A percentile compares a stretch with the other conserved stretches of the same genome.
Conservation (phyloP, 1,284 basidiomycete genomes). For the Leccinum solheimii region DNA sequence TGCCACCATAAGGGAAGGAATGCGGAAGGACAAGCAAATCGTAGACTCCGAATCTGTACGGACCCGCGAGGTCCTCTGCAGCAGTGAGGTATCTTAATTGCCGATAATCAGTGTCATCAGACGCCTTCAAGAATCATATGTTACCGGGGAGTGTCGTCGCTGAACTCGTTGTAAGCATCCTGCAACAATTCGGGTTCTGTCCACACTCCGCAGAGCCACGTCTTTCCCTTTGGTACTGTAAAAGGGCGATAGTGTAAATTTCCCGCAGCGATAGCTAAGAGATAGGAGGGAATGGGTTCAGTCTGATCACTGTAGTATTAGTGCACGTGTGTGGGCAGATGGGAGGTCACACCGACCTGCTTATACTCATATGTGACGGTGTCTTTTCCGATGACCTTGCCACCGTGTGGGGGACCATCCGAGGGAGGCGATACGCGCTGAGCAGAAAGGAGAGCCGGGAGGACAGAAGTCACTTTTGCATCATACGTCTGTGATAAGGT, state of each 20-base stretch:
- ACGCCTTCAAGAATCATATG: background rate
- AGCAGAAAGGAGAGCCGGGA: slow-evolving; percentile 86
- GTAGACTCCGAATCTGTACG: slow-evolving; percentile 89
- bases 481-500: slow-evolving; percentile 63
- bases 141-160: slow-evolving; percentile 77
- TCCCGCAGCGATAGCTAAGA: slow-evolving; percentile 85
- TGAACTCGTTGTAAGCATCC: slow-evolving; percentile 84
- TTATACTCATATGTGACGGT: slow-evolving; percentile 65
- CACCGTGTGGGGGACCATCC: slow-evolving; percentile 64
- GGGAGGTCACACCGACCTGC: slow-evolving; percentile 58
- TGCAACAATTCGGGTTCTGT: slow-evolving; percentile 85
- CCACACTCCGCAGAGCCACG: slow-evolving; percentile 87
- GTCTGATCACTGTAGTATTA: slow-evolving; percentile 45
- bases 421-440: slow-evolving; percentile 74
- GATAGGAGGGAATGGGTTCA: slow-evolving; percentile 82
- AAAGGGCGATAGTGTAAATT: slow-evolving; percentile 77
- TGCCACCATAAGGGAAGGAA: slow-evolving; percentile 91
- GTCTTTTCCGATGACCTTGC: slow-evolving; percentile 72
- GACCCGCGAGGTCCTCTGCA: slow-evolving; percentile 74
- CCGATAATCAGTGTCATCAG: background rate
- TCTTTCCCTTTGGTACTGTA: slow-evolving; percentile 54
- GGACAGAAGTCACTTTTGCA: slow-evolving; percentile 70
- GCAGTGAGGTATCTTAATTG: slow-evolving; percentile 65
- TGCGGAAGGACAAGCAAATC: slow-evolving; percentile 91
- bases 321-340: too few species aligned